A percentile compares a stretch with the other conserved stretches of the same genome.
These are phyloP conservation scores for Epipyxis sp. DNA, from an alignment of 108 stramenopile genomes.

Conservation along the genomic window DNA sequence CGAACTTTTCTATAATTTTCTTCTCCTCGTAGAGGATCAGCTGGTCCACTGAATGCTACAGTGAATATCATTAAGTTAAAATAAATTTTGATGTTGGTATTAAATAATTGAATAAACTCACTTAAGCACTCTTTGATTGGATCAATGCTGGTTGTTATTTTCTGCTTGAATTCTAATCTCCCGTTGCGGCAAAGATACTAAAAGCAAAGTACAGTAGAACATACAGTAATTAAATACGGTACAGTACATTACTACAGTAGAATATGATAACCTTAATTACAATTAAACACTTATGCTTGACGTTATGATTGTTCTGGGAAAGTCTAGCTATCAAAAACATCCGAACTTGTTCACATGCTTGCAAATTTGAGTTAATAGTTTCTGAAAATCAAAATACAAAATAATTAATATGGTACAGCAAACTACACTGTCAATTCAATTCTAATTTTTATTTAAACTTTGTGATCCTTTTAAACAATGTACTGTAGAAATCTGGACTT, in stretches of 20 bases:
- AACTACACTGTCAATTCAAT: too few species aligned
- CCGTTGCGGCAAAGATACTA: slow-evolving; percentile 72
- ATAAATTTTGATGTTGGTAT: too few species aligned
- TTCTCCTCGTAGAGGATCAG: slow-evolving; percentile 91
- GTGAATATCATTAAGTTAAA: too few species aligned
- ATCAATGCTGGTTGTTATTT: slow-evolving; percentile 53
- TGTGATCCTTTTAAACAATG: too few species aligned
- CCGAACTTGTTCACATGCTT: slow-evolving; percentile 56
- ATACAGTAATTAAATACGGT: not conserved
- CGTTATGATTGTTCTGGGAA: slow-evolving; percentile 75
- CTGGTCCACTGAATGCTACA: slow-evolving; percentile 69
- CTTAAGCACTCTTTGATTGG: slow-evolving; percentile 75
- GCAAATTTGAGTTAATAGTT: not conserved
- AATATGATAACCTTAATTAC: slow-evolving; percentile 63
- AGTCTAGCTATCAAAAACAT: slow-evolving; percentile 69
- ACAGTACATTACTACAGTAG: too few species aligned
- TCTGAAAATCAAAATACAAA: too few species aligned
- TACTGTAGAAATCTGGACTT: slow-evolving; percentile 50
- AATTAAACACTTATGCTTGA: slow-evolving; percentile 82
- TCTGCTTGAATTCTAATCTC: slow-evolving; percentile 49
- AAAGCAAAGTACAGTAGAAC: not conserved
- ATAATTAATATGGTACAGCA: too few species aligned
- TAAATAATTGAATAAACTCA: too few species aligned
- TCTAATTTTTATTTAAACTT: too few species aligned
- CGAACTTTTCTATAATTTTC: slow-evolving; percentile 78